Evolutionary conservation across 202 grass and related monocot species (phyloP).

Genomic region (Elaeis oleifera): DNA sequence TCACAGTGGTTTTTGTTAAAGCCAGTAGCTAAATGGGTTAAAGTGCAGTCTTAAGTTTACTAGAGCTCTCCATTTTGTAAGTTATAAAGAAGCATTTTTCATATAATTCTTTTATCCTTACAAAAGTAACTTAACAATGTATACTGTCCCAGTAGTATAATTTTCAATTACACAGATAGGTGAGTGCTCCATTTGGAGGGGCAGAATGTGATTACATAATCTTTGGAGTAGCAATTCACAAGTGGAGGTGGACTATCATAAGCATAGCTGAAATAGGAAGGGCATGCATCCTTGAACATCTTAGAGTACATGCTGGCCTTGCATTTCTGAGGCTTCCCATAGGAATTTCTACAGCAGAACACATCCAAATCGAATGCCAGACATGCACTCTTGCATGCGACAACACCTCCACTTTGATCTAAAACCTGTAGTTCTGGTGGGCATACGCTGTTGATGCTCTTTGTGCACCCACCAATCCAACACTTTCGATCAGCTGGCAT

Average conservation of each 20-base stretch:
- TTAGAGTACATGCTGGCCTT: slow-evolving; percentile 55
- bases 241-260: slow-evolving; percentile 51
- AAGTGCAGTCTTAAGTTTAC: too few relatives aligned
- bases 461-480: slow-evolving; percentile 42
- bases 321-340: slow-evolving; percentile 57
- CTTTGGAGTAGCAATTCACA: slow-evolving; percentile 45
- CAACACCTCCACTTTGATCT: slow-evolving; percentile 15
- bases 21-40: too few relatives aligned
- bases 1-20: too few relatives aligned
- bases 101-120: too few relatives aligned
- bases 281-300: slow-evolving; percentile 74
- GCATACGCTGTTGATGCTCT: slow-evolving; percentile 57
- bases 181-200: slow-evolving; percentile 45
- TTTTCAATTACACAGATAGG: too few relatives aligned
- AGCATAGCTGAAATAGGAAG: slow-evolving; percentile 63
- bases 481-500: slow-evolving; percentile 31
- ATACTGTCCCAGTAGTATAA: too few relatives aligned
- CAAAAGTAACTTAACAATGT: too few relatives aligned
- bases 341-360: slow-evolving; percentile 70
- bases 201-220: slow-evolving; percentile 66
- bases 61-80: too few relatives aligned
- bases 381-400: slow-evolving; percentile 93
- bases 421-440: slow-evolving; percentile 47
- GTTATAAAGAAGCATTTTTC: too few relatives aligned
- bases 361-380: slow-evolving; percentile 56